Conservation (phyloP, 768 basidiomycete genomes). For the Leccinellum luteum region DNA sequence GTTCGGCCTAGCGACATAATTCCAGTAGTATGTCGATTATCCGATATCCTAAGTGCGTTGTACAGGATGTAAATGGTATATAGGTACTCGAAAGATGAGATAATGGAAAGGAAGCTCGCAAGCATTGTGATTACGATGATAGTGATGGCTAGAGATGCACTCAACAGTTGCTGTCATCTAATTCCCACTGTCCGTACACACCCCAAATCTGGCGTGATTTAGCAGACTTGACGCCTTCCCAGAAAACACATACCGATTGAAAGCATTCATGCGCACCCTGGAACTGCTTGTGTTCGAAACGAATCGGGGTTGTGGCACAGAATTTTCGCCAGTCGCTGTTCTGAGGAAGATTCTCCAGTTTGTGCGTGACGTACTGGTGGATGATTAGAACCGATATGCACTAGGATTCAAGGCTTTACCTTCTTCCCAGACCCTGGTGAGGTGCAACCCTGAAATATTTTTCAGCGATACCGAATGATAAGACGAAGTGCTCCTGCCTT, state of each 20-base stretch:
- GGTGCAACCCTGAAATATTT: conserved; percentile 20
- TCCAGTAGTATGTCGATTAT: too few species aligned
- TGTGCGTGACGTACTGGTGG: conserved; percentile 26
- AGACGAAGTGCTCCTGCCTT: conserved; percentile 13
- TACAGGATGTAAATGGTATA: background rate
- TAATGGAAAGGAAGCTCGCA: background rate
- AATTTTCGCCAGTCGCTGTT: conserved; percentile 32
- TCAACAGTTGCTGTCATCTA: conserved; percentile 21
- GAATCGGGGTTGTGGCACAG: conserved; percentile 34
- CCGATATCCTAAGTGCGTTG: background rate
- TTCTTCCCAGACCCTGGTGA: conserved; percentile 21
- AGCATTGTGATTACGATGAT: background rate
- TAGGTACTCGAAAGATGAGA: background rate
- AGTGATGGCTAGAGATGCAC: too few species aligned
- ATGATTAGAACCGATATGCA: background rate
- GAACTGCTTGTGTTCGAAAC: conserved; percentile 25
- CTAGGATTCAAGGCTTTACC: conserved; percentile 4
- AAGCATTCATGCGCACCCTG: conserved; percentile 17
- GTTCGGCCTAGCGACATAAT: background rate
- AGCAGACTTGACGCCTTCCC: background rate
- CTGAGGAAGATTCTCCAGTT: conserved; percentile 24
- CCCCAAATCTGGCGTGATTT: conserved; percentile 14
- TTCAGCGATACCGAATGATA: background rate
- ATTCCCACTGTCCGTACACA: conserved; percentile 27
- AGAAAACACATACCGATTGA: conserved; percentile 2